Conservation (phyloP, 2,329 filamentous ascomycete species). For the Scorias spongiosa region DNA sequence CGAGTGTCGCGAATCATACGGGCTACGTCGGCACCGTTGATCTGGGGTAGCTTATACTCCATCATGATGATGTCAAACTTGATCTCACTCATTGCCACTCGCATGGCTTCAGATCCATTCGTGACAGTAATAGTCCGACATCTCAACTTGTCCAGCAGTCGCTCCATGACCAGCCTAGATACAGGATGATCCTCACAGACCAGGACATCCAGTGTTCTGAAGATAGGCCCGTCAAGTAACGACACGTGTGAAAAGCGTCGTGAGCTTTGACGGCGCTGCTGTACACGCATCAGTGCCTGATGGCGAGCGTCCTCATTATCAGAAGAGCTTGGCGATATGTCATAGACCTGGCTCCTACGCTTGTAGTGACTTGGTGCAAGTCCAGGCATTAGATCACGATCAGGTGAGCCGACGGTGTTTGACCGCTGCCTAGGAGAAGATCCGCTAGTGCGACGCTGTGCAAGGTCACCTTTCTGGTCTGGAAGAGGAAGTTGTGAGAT, state of each 20-base stretch:
- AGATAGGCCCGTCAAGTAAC: conserved; percentile 67
- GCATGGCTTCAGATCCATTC: conserved; percentile 80
- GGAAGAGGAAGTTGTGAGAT: conserved; percentile 35
- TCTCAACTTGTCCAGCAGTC: conserved; percentile 82
- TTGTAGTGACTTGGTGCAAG: conserved; percentile 59
- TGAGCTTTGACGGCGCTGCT: conserved; percentile 89
- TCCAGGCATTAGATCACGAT: conserved; percentile 63
- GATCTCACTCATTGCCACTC: conserved; percentile 90
- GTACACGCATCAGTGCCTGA: conserved; percentile 79
- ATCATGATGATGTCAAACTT: conserved; percentile 99
- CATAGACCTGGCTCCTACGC: conserved; percentile 83
- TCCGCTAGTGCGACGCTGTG: conserved; percentile 17
- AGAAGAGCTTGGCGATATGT: conserved; percentile 92
- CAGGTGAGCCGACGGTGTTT: conserved; percentile 85
- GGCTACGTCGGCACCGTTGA: conserved; percentile 88
- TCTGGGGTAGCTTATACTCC: conserved; percentile 87
- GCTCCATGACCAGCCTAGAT: conserved; percentile 97
- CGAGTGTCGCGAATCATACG: conserved; percentile 96
- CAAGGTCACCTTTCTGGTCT: conserved; percentile 15
- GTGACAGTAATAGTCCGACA: conserved; percentile 86
- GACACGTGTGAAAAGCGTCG: conserved; percentile 83
- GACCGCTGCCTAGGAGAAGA: conserved; percentile 59
- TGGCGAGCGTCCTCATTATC: conserved; percentile 92
- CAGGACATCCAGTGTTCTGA: conserved; percentile 80
- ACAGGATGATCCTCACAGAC: conserved; percentile 98